Evolutionary conservation across 257 asterid genomes (phyloP).

Genomic region (Solanum etuberosum): DNA sequence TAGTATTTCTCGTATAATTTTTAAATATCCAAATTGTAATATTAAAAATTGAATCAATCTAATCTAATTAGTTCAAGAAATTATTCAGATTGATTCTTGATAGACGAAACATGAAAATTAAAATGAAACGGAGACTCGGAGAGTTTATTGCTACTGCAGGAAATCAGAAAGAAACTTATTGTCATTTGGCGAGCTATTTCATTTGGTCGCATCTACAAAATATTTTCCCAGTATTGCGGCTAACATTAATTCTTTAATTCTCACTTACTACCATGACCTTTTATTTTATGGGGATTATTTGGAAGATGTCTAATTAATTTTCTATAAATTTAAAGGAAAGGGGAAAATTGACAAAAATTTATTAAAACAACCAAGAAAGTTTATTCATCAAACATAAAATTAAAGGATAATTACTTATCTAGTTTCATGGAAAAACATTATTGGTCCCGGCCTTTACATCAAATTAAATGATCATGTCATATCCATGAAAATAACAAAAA

Average conservation of each 20-base stretch:
- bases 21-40: accelerated
- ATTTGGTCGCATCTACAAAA: background rate
- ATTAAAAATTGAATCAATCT: too few relatives aligned
- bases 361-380: background rate
- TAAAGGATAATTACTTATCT: background rate
- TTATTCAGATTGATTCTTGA: too few relatives aligned
- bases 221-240: background rate
- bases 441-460: too few relatives aligned
- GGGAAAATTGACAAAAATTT: too few relatives aligned
- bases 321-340: background rate
- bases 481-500: background rate
- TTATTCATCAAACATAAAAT: background rate
- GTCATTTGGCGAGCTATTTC: background rate
- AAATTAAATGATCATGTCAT: background rate
- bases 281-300: background rate
- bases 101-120: too few relatives aligned
- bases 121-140: accelerated
- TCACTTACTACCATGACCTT: background rate
- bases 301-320: background rate
- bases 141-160: background rate
- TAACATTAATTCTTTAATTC: background rate
- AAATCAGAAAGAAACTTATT: background rate
- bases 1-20: too few relatives aligned
- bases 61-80: too few relatives aligned
- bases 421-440: too few relatives aligned